Percentiles rank a stretch among this genome's conserved stretches.
Conservation (phyloP, 345 rosid species). For the rapeseed (Brassica napus) region Da-Ae NC_063448.1:20708001-20708500, state of each 20-base stretch:
- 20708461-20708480: too few species aligned
- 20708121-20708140: neutral
- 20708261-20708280: slow-evolving; percentile 34
- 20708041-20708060: neutral
- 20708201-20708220: slow-evolving; percentile 9
- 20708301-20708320: slow-evolving; percentile 29
- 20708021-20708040: neutral
- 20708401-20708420: too few species aligned
- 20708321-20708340: slow-evolving; percentile 3
- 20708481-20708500: too few species aligned
- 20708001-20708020: too few species aligned
- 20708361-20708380: too few species aligned
- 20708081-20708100: neutral
- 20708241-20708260: slow-evolving; percentile 1
- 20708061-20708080: neutral
- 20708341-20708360: neutral
- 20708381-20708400: too few species aligned
- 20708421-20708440: too few species aligned
- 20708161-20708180: slow-evolving; percentile 1
- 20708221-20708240: neutral
- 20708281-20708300: slow-evolving; percentile 38
- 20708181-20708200: neutral
- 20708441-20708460: too few species aligned
- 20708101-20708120: neutral
- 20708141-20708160: neutral